These are phyloP conservation scores for Hysterium pulicare DNA, from an alignment of 2,329 filamentous ascomycete genomes.

Conservation along the genomic window DNA sequence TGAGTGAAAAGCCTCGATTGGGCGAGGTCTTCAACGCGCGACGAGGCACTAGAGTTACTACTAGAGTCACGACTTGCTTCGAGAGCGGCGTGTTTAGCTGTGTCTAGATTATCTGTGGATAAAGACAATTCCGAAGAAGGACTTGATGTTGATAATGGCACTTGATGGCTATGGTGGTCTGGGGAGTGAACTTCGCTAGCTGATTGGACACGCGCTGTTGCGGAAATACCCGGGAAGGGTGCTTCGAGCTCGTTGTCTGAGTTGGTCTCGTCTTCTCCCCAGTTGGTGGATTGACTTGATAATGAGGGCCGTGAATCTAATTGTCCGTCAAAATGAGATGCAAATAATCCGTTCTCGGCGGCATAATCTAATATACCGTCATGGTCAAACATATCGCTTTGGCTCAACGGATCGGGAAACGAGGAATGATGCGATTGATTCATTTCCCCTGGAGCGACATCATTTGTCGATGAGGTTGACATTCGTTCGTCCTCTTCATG, in stretches of 20 bases:
- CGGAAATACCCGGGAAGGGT: constrained; percentile 4
- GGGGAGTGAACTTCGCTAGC: not conserved
- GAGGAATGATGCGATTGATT: constrained; percentile 11
- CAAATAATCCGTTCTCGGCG: constrained; percentile 28
- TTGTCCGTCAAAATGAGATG: constrained; percentile 12
- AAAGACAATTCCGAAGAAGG: not conserved
- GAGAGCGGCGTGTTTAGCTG: constrained; percentile 12
- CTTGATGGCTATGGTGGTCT: not conserved
- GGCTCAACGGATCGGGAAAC: constrained; percentile 6
- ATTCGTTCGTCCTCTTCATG: constrained; percentile 16
- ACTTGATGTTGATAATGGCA: not conserved
- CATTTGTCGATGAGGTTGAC: constrained; percentile 6
- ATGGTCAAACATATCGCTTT: constrained; percentile 30
- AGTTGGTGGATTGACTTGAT: constrained; percentile 1
- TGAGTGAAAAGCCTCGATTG: constrained; percentile 70
- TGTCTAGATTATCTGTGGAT: constrained; percentile 13
- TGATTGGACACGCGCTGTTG: constrained; percentile 25
- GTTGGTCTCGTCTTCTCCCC: constrained; percentile 9
- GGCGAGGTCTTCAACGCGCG: constrained; percentile 21
- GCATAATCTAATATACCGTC: constrained; percentile 33
- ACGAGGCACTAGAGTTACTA: constrained; percentile 4
- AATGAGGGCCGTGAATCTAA: not conserved
- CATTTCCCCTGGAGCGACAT: too few relatives aligned
- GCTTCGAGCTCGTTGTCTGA: constrained; percentile 14
- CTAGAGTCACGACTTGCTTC: constrained; percentile 6